These are phyloP conservation scores for Botrytis sinoallii DNA, from an alignment of 2,329 filamentous ascomycete genomes.

Conservation along the genomic window DNA sequence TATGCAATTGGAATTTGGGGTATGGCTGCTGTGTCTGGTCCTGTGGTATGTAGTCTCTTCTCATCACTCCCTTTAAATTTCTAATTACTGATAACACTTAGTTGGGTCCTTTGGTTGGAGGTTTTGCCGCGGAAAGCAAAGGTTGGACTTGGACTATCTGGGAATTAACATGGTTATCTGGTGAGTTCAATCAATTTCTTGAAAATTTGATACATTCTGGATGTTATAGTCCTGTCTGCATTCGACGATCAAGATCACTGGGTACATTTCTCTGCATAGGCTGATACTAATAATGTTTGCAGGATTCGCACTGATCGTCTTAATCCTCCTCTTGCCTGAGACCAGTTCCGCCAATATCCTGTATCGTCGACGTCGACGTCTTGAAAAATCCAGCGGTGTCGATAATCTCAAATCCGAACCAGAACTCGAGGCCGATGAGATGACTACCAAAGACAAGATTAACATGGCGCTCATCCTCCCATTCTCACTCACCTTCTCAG, in stretches of 20 bases:
- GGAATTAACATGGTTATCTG: slow-evolving; percentile 60
- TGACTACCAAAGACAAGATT: slow-evolving; percentile 47
- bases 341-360: slow-evolving; percentile 58
- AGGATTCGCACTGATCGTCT: slow-evolving; percentile 50
- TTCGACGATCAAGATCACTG: not conserved
- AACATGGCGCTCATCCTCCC: slow-evolving; percentile 58
- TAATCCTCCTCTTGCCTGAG: slow-evolving; percentile 62
- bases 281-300: not conserved
- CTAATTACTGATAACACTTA: not conserved
- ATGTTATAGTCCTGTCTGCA: not conserved
- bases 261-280: not conserved
- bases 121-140: slow-evolving; percentile 55
- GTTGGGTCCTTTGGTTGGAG: slow-evolving; percentile 58
- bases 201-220: not conserved
- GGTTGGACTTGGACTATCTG: slow-evolving; percentile 57
- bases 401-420: slow-evolving; percentile 54
- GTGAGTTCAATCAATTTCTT: slow-evolving; percentile 20
- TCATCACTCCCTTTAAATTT: not conserved
- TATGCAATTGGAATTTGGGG: slow-evolving; percentile 60
- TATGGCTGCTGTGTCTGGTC: slow-evolving; percentile 44
- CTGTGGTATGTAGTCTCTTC: slow-evolving; percentile 39
- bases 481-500: slow-evolving; percentile 54
- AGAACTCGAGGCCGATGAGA: slow-evolving; percentile 57
- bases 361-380: slow-evolving; percentile 54
- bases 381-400: slow-evolving; percentile 56